Evolutionary conservation across 2,329 filamentous ascomycete species (phyloP).

Genomic region (Stagonosporopsis cucurbitacearum): DNA sequence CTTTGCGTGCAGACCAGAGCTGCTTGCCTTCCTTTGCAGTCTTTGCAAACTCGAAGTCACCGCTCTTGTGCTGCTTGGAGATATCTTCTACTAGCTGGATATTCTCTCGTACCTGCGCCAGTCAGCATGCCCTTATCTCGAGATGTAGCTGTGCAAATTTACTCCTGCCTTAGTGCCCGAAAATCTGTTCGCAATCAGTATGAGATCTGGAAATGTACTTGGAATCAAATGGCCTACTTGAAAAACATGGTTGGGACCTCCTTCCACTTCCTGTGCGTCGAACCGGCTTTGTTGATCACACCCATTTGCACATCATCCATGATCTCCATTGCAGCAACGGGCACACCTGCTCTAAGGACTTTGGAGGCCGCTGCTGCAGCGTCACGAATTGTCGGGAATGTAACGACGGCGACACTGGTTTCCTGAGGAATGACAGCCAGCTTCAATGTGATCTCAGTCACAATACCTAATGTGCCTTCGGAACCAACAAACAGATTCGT

Average conservation of each 20-base stretch:
- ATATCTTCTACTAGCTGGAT: slow-evolving; percentile 72
- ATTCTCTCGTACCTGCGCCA: slow-evolving; percentile 70
- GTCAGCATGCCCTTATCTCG: slow-evolving; percentile 35
- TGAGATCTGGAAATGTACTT: neutral
- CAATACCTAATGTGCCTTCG: slow-evolving; percentile 80
- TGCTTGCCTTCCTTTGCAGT: slow-evolving; percentile 61
- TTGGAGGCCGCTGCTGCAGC: slow-evolving; percentile 76
- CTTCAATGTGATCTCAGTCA: slow-evolving; percentile 84
- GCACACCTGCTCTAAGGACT: slow-evolving; percentile 77
- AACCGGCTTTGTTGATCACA: slow-evolving; percentile 77
- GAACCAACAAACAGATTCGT: slow-evolving; percentile 81
- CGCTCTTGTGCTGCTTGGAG: slow-evolving; percentile 64
- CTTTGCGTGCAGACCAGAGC: slow-evolving; percentile 67
- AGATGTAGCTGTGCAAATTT: slow-evolving; percentile 21
- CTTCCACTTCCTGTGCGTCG: slow-evolving; percentile 74
- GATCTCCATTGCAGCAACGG: slow-evolving; percentile 79
- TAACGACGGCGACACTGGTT: slow-evolving; percentile 78
- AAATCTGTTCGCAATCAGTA: slow-evolving; percentile 56
- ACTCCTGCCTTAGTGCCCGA: slow-evolving; percentile 75
- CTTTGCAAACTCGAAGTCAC: slow-evolving; percentile 63
- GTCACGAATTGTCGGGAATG: slow-evolving; percentile 77
- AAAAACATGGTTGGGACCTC: slow-evolving; percentile 82
- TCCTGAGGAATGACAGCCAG: slow-evolving; percentile 77
- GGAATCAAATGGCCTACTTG: slow-evolving; percentile 60
- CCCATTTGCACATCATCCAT: slow-evolving; percentile 91